A percentile compares a stretch with the other conserved stretches of the same genome.
These are phyloP conservation scores for Panicum virgatum DNA, from an alignment of 202 grass and related monocot genomes.

Conservation along the genomic window DNA sequence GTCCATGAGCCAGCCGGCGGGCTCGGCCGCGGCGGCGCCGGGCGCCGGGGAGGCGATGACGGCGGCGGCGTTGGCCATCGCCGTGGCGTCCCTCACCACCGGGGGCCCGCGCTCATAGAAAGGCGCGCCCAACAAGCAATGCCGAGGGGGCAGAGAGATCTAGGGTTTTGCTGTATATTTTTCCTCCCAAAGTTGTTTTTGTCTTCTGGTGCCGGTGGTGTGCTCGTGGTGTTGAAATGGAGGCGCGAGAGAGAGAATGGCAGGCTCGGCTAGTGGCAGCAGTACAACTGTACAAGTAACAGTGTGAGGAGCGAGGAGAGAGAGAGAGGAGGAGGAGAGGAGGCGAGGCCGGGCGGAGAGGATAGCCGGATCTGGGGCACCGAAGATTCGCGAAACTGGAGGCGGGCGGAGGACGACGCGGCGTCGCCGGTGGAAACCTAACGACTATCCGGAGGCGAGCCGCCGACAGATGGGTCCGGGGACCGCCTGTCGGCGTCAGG, in stretches of 20 bases:
- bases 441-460: neutral
- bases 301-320: neutral
- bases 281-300: neutral
- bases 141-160: conserved; percentile 34
- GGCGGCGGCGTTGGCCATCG: conserved; percentile 48
- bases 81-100: conserved; percentile 29
- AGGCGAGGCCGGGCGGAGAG: neutral
- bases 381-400: conserved; percentile 41
- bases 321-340: neutral
- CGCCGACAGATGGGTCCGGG: neutral
- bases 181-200: conserved; percentile 19
- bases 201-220: conserved; percentile 28
- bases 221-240: neutral
- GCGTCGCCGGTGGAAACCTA: conserved; percentile 11
- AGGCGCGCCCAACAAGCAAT: conserved; percentile 31
- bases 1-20: conserved; percentile 46
- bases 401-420: conserved; percentile 12
- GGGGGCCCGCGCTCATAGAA: conserved; percentile 39
- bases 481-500: neutral
- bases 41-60: conserved; percentile 26
- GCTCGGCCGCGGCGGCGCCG: conserved; percentile 14
- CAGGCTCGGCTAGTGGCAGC: neutral
- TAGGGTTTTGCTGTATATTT: conserved; percentile 53
- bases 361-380: conserved; percentile 44
- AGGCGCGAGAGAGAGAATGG: neutral